A percentile compares a stretch with the other conserved stretches of the same genome.
Conservation (phyloP, 768 basidiomycete genomes). For the Mycena rebaudengoi region DNA sequence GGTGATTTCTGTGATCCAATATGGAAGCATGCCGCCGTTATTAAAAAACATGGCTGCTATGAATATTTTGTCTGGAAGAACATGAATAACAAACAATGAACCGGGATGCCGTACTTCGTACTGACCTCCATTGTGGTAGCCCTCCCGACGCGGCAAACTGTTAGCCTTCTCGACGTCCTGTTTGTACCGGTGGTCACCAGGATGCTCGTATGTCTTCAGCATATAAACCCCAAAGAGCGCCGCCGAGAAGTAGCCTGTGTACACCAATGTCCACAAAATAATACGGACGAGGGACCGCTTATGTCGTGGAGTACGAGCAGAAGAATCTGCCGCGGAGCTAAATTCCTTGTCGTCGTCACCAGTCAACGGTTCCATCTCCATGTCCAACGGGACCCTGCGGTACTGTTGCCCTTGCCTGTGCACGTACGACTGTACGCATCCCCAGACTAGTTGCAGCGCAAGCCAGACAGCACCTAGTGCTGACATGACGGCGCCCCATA, state of each 20-base stretch:
- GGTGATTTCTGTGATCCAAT: constrained; percentile 47
- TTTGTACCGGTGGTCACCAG: constrained; percentile 3
- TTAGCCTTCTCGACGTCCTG: background rate
- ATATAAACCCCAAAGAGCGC: background rate
- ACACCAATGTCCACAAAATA: background rate
- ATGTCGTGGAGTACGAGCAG: background rate
- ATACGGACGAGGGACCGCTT: background rate
- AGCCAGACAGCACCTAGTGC: background rate
- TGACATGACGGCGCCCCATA: background rate
- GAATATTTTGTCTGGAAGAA: constrained; percentile 39
- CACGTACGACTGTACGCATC: background rate
- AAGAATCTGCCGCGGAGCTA: background rate
- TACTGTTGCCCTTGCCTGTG: background rate
- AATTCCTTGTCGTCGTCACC: background rate
- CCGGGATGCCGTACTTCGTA: too few species aligned
- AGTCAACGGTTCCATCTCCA: background rate
- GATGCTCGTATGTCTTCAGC: background rate
- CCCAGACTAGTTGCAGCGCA: background rate
- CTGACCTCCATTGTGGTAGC: background rate
- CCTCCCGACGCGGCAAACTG: background rate
- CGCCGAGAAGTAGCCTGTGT: background rate
- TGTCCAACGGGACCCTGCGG: background rate
- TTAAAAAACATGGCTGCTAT: constrained; percentile 53
- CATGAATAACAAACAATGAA: background rate
- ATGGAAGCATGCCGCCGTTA: constrained; percentile 46